Evolutionary conservation across 2,329 filamentous ascomycete genomes (phyloP).

Genomic region (Helminthosporium solani): DNA sequence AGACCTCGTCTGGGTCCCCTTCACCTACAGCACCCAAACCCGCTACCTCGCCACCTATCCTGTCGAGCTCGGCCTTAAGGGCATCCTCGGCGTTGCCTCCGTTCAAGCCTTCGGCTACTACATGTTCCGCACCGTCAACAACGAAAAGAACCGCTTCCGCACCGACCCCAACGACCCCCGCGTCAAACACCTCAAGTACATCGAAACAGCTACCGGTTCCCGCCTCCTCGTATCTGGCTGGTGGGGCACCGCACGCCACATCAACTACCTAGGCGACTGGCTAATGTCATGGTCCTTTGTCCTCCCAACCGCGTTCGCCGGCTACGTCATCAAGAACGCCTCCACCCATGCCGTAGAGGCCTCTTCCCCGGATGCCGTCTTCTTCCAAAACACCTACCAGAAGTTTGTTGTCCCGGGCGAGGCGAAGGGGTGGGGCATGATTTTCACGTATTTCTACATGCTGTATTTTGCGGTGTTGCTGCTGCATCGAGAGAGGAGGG

Average conservation of each 20-base stretch:
- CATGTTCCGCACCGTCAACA: constrained; percentile 93
- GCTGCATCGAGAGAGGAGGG: constrained; percentile 80
- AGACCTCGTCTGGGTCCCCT: constrained; percentile 90
- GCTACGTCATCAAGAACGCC: constrained; percentile 67
- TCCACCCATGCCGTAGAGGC: constrained; percentile 37
- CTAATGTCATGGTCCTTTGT: constrained; percentile 89
- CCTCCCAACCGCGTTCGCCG: constrained; percentile 80
- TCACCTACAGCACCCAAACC: constrained; percentile 80
- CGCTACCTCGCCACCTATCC: constrained; percentile 84
- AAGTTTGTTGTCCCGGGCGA: constrained; percentile 69
- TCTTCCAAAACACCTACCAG: constrained; percentile 57
- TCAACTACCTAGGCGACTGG: constrained; percentile 97
- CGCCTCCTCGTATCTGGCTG: constrained; percentile 82
- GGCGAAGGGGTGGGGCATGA: constrained; percentile 77
- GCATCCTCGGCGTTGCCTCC: constrained; percentile 63
- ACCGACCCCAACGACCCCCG: constrained; percentile 79
- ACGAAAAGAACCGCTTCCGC: constrained; percentile 92
- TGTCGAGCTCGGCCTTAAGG: constrained; percentile 69
- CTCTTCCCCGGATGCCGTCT: constrained; percentile 54
- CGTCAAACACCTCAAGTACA: constrained; percentile 78
- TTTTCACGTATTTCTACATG: constrained; percentile 93
- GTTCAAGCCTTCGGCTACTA: constrained; percentile 75
- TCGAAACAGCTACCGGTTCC: constrained; percentile 79
- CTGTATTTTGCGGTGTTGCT: constrained; percentile 87
- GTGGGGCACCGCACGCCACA: constrained; percentile 90